Evolutionary conservation across 2,329 filamentous ascomycete species (phyloP).

Genomic region (Allantophomopsis cytisporea): DNA sequence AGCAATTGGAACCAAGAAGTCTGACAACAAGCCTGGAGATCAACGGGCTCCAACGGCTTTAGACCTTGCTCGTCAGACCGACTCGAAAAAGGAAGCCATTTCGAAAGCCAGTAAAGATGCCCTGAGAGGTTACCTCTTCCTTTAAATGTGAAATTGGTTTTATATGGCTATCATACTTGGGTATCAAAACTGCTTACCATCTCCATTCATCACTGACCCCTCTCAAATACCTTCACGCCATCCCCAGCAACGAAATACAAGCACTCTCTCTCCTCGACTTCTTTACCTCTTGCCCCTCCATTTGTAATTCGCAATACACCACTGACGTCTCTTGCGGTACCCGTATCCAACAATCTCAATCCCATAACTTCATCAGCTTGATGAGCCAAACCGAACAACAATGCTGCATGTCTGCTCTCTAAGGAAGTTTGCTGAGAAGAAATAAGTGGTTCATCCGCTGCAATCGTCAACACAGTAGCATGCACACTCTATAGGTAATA

Average conservation of each 20-base stretch:
- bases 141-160: background rate
- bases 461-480: constrained; percentile 50
- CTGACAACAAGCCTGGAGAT: no score
- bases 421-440: constrained; percentile 45
- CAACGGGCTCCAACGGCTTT: no score
- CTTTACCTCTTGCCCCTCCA: constrained; percentile 24
- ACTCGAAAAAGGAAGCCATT: no score
- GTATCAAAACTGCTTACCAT: background rate
- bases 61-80: no score
- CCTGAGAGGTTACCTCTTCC: no score
- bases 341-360: constrained; percentile 66
- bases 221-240: constrained; percentile 75
- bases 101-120: no score
- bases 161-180: background rate
- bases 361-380: constrained; percentile 58
- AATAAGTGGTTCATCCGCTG: constrained; percentile 64
- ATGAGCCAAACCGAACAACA: constrained; percentile 60
- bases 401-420: constrained; percentile 41
- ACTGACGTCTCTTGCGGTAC: constrained; percentile 86
- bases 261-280: constrained; percentile 50
- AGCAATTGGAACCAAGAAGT: no score
- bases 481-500: constrained; percentile 36
- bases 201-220: constrained; percentile 42
- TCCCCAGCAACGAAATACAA: constrained; percentile 70
- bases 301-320: constrained; percentile 69